Evolutionary conservation across 202 grass and related monocot species (phyloP).

Genomic region (Miscanthus sacchariflorus): DNA sequence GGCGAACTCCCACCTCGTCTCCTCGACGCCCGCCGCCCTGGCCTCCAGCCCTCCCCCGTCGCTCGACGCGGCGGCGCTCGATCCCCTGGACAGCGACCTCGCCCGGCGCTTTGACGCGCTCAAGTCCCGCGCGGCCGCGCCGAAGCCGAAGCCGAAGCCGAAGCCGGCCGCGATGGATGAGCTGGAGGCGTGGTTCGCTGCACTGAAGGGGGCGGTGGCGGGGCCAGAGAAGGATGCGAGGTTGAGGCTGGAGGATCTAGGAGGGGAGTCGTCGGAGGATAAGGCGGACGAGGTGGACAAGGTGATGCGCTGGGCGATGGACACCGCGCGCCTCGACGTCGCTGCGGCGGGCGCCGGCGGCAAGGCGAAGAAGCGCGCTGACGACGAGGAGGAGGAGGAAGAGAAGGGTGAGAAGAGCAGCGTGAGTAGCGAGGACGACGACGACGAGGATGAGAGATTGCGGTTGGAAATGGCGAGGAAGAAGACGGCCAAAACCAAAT

Average conservation of each 20-base stretch:
- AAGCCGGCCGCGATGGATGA: constrained; percentile 38
- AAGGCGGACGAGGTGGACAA: constrained; percentile 70
- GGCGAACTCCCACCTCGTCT: constrained; percentile 62
- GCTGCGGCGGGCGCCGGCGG: constrained; percentile 14
- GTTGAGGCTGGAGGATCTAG: constrained; percentile 46
- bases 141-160: background rate
- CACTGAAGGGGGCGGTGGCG: constrained; percentile 53
- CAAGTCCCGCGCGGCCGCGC: constrained; percentile 42
- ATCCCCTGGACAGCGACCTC: constrained; percentile 58
- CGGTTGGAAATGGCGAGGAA: constrained; percentile 32
- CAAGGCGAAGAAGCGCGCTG: background rate
- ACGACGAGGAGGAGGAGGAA: constrained; percentile 15
- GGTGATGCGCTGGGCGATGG: constrained; percentile 81
- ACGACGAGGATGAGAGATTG: constrained; percentile 41
- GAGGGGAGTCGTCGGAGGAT: constrained; percentile 40
- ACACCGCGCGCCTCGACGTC: constrained; percentile 62
- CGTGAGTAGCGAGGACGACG: constrained; percentile 38
- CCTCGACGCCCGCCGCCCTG: constrained; percentile 14
- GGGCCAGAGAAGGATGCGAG: constrained; percentile 35
- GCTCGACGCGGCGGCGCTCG: background rate
- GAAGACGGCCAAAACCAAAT: constrained; percentile 56
- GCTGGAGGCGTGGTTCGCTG: constrained; percentile 59
- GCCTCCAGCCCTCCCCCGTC: background rate
- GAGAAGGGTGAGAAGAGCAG: constrained; percentile 40
- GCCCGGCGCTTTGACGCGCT: constrained; percentile 71